phyloP scores from a whole-genome alignment of 768 basidiomycete genomes.

The Chiua virens region DNA sequence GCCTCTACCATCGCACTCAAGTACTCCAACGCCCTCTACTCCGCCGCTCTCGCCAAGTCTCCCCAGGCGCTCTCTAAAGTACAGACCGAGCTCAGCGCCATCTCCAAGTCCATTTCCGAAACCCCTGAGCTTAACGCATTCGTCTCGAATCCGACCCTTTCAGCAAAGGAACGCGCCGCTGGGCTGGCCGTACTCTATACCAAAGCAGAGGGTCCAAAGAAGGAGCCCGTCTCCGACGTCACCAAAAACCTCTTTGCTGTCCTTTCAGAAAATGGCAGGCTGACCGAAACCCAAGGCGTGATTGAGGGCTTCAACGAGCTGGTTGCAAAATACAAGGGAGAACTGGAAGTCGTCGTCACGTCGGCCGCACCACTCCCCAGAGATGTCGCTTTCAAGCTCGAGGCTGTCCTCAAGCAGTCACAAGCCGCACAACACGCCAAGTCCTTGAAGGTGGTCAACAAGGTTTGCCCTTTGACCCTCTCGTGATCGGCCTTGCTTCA shows the following conservation, averaged over 20 bases:
- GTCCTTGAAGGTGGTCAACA: conserved; percentile 86
- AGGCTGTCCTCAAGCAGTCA: conserved; percentile 82
- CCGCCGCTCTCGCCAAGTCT: conserved; percentile 80
- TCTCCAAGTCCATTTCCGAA: conserved; percentile 68
- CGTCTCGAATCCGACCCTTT: conserved; percentile 90
- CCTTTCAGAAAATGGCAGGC: conserved; percentile 90
- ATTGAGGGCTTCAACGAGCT: conserved; percentile 92
- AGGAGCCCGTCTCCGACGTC: conserved; percentile 77
- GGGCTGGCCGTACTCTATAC: conserved; percentile 70
- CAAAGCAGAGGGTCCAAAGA: conserved; percentile 68
- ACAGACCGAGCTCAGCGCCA: conserved; percentile 74
- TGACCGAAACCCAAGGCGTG: conserved; percentile 80
- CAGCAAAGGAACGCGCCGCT: conserved; percentile 66
- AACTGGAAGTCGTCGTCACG: conserved; percentile 90
- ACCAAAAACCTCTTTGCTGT: conserved; percentile 91
- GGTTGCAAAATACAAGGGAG: conserved; percentile 86
- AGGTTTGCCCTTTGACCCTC: conserved; percentile 49
- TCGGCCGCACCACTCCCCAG: conserved; percentile 79
- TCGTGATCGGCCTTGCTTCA: neutral
- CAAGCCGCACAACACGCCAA: conserved; percentile 87
- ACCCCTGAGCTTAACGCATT: conserved; percentile 67
- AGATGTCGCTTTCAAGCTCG: conserved; percentile 75
- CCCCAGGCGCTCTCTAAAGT: conserved; percentile 82
- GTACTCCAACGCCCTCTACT: conserved; percentile 81
- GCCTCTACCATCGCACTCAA: conserved; percentile 78